Percentiles rank a stretch among this genome's conserved stretches.
Evolutionary conservation across 257 asterid species (phyloP).

Genomic region (Nicotiana noctiflora): DNA sequence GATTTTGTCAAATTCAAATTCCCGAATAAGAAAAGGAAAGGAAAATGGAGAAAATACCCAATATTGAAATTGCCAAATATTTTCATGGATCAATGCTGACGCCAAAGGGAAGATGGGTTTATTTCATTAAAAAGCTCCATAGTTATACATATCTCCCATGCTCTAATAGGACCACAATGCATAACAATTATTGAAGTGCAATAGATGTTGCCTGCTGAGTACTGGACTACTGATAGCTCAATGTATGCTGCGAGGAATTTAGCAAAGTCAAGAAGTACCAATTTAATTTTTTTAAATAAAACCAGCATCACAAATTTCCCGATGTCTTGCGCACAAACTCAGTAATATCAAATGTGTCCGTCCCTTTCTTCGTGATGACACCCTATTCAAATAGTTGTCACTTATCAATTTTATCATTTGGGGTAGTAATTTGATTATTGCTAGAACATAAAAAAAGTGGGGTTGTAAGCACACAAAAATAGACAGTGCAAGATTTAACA

Average conservation of each 20-base stretch:
- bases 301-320: slow-evolving; percentile 5
- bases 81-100: neutral
- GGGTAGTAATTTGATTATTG: neutral
- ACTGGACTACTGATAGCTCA: neutral
- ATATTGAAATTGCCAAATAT: neutral
- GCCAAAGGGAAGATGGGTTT: neutral
- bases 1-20: neutral
- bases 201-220: neutral
- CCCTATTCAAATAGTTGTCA: slow-evolving; percentile 38
- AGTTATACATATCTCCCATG: neutral
- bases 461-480: neutral
- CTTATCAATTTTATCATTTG: slow-evolving; percentile 5
- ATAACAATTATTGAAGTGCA: neutral
- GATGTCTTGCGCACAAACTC: slow-evolving; percentile 30
- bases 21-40: neutral
- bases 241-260: neutral
- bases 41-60: neutral
- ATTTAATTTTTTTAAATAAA: neutral
- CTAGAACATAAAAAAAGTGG: neutral
- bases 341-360: slow-evolving; percentile 50
- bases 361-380: slow-evolving; percentile 61
- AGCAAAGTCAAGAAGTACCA: neutral
- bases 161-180: neutral
- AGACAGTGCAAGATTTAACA: neutral
- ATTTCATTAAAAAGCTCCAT: neutral